Evolutionary conservation across 495 filamentous ascomycete genomes (phyloP).

Genomic region (Xylaria castorea): DNA sequence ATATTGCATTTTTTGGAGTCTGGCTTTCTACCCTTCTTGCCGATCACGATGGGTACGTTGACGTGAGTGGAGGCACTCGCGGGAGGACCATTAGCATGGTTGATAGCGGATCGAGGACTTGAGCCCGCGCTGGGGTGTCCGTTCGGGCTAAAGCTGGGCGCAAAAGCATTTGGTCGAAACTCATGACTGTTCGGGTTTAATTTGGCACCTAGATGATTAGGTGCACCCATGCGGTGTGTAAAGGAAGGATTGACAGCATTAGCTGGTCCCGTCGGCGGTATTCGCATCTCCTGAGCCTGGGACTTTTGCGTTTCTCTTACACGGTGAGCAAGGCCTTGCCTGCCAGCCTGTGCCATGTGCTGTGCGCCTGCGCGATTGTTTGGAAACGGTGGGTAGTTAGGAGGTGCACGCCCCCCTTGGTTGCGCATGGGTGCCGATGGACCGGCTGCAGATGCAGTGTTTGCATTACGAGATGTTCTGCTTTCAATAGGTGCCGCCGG

Average conservation of each 20-base stretch:
- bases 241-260: slow-evolving; percentile 54
- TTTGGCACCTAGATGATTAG: slow-evolving; percentile 62
- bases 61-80: slow-evolving; percentile 23
- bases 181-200: slow-evolving; percentile 85
- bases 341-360: slow-evolving; percentile 41
- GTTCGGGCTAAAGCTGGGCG: slow-evolving; percentile 78
- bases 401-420: slow-evolving; percentile 33
- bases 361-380: slow-evolving; percentile 49
- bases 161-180: slow-evolving; percentile 82
- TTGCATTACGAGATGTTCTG: slow-evolving; percentile 38
- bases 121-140: slow-evolving; percentile 66
- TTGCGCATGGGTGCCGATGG: slow-evolving; percentile 38
- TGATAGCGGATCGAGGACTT: slow-evolving; percentile 65
- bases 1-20: slow-evolving; percentile 62
- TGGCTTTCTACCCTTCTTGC: slow-evolving; percentile 68
- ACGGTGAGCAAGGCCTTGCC: slow-evolving; percentile 49
- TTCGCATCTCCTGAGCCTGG: slow-evolving; percentile 52
- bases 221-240: slow-evolving; percentile 53
- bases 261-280: slow-evolving; percentile 62
- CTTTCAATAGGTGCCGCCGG: slow-evolving; percentile 32
- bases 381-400: slow-evolving; percentile 33
- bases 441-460: slow-evolving; percentile 32
- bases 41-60: slow-evolving; percentile 52
- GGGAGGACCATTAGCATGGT: slow-evolving; percentile 53
- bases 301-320: slow-evolving; percentile 56